A percentile compares a stretch with the other conserved stretches of the same genome.
These are phyloP conservation scores for Cymbopogon flexuosus DNA, from an alignment of 202 grass and related monocot species.

Conservation along the genomic window DNA sequence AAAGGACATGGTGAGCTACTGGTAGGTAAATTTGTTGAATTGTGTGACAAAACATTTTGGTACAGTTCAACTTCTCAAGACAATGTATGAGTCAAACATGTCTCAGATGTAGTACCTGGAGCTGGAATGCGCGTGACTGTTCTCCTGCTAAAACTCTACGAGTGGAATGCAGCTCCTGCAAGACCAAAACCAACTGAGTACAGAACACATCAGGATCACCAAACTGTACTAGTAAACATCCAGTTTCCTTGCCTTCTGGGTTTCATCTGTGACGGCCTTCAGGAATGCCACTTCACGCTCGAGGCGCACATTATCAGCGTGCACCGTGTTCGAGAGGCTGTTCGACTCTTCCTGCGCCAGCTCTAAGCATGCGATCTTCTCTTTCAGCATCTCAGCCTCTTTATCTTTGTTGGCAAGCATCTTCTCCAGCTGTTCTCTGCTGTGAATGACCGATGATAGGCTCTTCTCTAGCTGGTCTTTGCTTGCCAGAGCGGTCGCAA, in stretches of 20 bases:
- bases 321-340: slow-evolving; percentile 73
- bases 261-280: slow-evolving; percentile 79
- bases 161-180: slow-evolving; percentile 82
- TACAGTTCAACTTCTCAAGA: neutral
- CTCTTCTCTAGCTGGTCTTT: slow-evolving; percentile 67
- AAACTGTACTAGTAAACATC: neutral
- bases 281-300: slow-evolving; percentile 88
- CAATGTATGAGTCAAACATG: neutral
- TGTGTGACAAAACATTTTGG: neutral
- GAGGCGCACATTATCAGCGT: slow-evolving; percentile 78
- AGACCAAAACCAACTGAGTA: slow-evolving; percentile 22
- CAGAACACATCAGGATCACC: neutral
- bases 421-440: slow-evolving; percentile 64
- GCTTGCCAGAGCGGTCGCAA: slow-evolving; percentile 43
- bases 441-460: slow-evolving; percentile 50
- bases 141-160: slow-evolving; percentile 65
- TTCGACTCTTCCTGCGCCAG: slow-evolving; percentile 85
- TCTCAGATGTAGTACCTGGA: slow-evolving; percentile 53
- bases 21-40: neutral
- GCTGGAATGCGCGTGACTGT: slow-evolving; percentile 64
- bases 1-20: neutral
- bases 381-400: slow-evolving; percentile 66
- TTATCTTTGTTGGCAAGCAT: slow-evolving; percentile 55
- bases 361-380: slow-evolving; percentile 72
- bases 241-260: slow-evolving; percentile 63